Percentiles rank a stretch among this genome's conserved stretches.
phyloP scores from a whole-genome alignment of 108 stramenopile species.

The Thalassiosira profunda region DNA sequence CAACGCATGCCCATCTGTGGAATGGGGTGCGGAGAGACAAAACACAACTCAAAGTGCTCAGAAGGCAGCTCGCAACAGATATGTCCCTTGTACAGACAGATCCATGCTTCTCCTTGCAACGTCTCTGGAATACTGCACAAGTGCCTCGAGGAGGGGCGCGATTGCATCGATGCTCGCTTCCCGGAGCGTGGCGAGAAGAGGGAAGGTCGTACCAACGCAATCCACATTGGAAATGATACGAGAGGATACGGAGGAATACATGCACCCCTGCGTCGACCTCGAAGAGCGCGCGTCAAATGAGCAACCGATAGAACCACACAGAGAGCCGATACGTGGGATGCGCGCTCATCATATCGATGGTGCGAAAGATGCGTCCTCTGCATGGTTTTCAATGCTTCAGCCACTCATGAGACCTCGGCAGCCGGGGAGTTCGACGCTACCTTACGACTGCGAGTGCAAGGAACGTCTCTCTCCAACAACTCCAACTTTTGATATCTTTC shows the following conservation, averaged over 20 bases:
- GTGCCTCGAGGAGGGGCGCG: neutral
- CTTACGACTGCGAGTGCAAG: constrained; percentile 32
- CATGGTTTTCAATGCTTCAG: constrained; percentile 11
- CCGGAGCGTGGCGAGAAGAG: constrained; percentile 12
- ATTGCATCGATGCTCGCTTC: constrained; percentile 24
- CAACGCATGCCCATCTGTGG: too few species aligned
- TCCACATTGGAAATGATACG: constrained; percentile 17
- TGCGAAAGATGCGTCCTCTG: neutral
- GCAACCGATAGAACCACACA: neutral
- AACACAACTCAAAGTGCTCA: constrained; percentile 7
- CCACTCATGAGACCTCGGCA: neutral
- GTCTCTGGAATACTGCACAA: constrained; percentile 21
- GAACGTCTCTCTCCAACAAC: constrained; percentile 22
- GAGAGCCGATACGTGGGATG: neutral
- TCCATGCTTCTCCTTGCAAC: constrained; percentile 12
- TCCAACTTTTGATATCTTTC: constrained; percentile 30
- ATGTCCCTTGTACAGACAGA: constrained; percentile 26
- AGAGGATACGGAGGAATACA: neutral
- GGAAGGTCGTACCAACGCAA: constrained; percentile 6
- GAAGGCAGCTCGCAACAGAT: neutral
- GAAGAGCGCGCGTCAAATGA: neutral
- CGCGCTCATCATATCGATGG: neutral
- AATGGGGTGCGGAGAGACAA: too few species aligned
- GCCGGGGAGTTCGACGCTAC: neutral
- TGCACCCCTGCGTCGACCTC: neutral